phyloP scores from a whole-genome alignment of 2,329 filamentous ascomycete species.

The Chaetoscypha palmicola region DNA sequence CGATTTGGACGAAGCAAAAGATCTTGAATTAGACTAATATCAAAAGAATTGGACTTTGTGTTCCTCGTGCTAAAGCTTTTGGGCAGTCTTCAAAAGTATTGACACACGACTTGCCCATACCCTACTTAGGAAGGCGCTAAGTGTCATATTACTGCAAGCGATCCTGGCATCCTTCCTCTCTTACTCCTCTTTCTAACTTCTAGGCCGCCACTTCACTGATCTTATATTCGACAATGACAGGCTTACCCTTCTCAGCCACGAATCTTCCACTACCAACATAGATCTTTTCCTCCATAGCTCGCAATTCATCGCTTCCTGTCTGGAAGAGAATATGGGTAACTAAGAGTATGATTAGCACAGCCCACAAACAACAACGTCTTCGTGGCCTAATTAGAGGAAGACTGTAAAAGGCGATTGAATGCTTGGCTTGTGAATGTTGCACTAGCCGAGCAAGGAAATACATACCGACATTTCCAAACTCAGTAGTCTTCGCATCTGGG shows the following conservation, averaged over 20 bases:
- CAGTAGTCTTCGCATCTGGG: conserved; percentile 34
- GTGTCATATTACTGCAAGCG: no score
- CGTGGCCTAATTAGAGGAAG: no score
- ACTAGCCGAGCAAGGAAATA: no score
- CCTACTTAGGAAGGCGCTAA: no score
- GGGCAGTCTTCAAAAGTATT: no score
- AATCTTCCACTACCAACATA: conserved; percentile 38
- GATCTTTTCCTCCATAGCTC: conserved; percentile 34
- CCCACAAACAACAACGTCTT: conserved; percentile 3
- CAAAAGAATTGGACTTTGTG: no score
- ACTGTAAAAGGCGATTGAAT: no score
- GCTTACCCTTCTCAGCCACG: conserved; percentile 32
- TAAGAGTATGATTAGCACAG: conserved; percentile 3
- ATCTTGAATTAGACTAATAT: no score
- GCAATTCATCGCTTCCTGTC: conserved; percentile 33
- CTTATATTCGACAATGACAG: conserved; percentile 37
- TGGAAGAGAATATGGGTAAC: conserved; percentile 36
- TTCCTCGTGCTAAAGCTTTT: no score
- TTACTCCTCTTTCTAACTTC: neutral
- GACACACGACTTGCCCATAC: no score
- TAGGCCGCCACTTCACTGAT: conserved; percentile 34
- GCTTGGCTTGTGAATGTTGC: no score
- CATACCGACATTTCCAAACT: conserved; percentile 36
- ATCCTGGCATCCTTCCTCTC: neutral
- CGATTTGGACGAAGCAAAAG: neutral